These are phyloP conservation scores for Tylopilus sp. DNA, from an alignment of 768 basidiomycete species.

Conservation along the genomic window DNA sequence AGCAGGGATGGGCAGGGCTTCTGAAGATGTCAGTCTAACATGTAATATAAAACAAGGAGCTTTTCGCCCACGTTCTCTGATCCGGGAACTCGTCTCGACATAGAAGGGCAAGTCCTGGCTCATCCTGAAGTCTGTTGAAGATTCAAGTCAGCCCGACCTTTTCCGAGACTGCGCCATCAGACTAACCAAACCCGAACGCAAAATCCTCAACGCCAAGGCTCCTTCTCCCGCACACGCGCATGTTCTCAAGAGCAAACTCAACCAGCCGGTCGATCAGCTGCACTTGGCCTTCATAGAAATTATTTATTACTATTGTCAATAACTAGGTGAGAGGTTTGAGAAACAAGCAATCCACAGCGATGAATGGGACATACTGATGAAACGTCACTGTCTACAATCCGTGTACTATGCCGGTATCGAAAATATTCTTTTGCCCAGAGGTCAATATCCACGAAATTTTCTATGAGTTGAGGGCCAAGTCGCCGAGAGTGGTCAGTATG, in stretches of 20 bases:
- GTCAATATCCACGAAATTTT: slow-evolving; percentile 29
- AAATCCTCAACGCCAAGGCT: slow-evolving; percentile 24
- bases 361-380: slow-evolving; percentile 13
- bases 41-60: neutral
- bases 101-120: slow-evolving; percentile 31
- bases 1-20: slow-evolving; percentile 13
- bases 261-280: slow-evolving; percentile 28
- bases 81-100: slow-evolving; percentile 22
- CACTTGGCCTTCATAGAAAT: slow-evolving; percentile 29
- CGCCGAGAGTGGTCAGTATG: slow-evolving; percentile 13
- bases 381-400: slow-evolving; percentile 15
- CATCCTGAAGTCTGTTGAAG: slow-evolving; percentile 25
- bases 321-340: slow-evolving; percentile 13
- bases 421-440: slow-evolving; percentile 28
- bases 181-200: slow-evolving; percentile 29
- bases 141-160: neutral
- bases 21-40: slow-evolving; percentile 2
- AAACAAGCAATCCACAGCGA: neutral
- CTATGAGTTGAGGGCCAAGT: slow-evolving; percentile 30
- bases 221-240: slow-evolving; percentile 18
- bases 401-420: slow-evolving; percentile 17
- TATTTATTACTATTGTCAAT: slow-evolving; percentile 28
- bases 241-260: slow-evolving; percentile 22
- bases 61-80: slow-evolving; percentile 24
- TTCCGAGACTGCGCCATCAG: neutral